Evolutionary conservation across 805 yeast species (phyloP), one percentile per base, ranked within the genome.

Genomic region (Schizosaccharomyces japonicus): DNA sequence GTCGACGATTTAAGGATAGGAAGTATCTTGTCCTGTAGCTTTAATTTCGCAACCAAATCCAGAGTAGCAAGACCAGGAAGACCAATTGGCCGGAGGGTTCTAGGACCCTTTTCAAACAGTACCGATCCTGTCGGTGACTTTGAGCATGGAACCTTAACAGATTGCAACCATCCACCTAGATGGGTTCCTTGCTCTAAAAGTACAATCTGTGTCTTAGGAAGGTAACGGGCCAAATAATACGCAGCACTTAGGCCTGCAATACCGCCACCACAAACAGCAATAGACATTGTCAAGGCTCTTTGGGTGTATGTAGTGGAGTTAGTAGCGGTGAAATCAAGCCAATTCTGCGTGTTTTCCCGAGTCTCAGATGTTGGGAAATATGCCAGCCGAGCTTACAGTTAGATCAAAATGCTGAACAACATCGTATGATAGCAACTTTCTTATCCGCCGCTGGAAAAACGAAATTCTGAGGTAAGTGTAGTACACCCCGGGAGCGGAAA

Each of bases 71-170:
- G 49, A 31, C 52, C 49, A 34, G 49, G 50, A 13, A 51, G 49
- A 21, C 48, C 49, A 33, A 47, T 46, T 0, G 94, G 94, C 50
- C 95, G 65, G 40, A 90, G 63, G 0, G 96, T 90, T 46, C 96
- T 65, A 0, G 98, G 96, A 0, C 96, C 98, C 52, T 77, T 78
- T 55, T 90, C 96, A 28, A 82, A 59, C 2, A 67, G 50, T 0
- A 69, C 58, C 53, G 44, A 10, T 49, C 57, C 34, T 51, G 52
- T 55, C n/a, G 25, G 51, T 49, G 33, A 42, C 1, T 17, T 2
- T 36, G 32, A 47, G 23, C 36, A n/a, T n/a, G 11, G 45, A 21
- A 17, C 54, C 53, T n/a, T 63, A 58, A 10, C 56, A 53, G 46
- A 42, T 49, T 70, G 61, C 56, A 87, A 80, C 71, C 80, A 85